Base-by-base conservation (phyloP, 2,329 filamentous ascomycete species). In the Botrytis fragariae region DNA sequence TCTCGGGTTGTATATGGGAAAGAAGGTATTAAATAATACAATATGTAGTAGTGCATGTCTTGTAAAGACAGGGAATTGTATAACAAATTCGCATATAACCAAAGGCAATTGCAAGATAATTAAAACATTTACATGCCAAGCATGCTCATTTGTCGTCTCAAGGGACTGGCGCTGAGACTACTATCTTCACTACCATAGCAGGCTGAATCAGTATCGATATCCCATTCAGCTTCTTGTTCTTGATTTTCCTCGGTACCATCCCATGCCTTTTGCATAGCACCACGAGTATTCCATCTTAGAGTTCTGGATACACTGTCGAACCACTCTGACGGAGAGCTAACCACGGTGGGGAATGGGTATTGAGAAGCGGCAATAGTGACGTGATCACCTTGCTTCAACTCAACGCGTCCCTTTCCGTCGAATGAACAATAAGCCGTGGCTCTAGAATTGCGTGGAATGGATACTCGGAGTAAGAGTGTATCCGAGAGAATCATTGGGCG, bases 401-500 rank as follows among this genome's bases (percentile, higher is more conserved):
- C 95, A 61, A 99, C 89, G 69, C 96, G 94, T 72, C 94, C 95
- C 83, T 98, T 99, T 82, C 96, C 96, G 81, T 99, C 96, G 81
- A 99, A 99, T 59, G 94, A 94, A 81, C 95, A 98, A 86, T 98
- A 98, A 1, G 96, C 96, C 0, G 94, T 97, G 25, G 95, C 95
- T 64, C 96, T 92, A 57, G 93, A 97, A 79, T 91, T 90, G 75
- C 88, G 87, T 0, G 96, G 96, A 20, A 99, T 91, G 8, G 92
- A 92, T 70, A 99, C 93, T 69, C 95, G 93, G 74, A 99, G 89
- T 25, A 95, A 91, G 87, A 98, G 93, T 72, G 93, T 96, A 84
- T 99, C 96, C 67, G 94, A 97, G 67, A 99, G 89, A 12, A 99
- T 93, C 96, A 99, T 98, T 48, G 96, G 96, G 16, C 96, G 90